phyloP scores from a whole-genome alignment of 1,139 yeast species.

The Martiniozyma asiatica region DNA sequence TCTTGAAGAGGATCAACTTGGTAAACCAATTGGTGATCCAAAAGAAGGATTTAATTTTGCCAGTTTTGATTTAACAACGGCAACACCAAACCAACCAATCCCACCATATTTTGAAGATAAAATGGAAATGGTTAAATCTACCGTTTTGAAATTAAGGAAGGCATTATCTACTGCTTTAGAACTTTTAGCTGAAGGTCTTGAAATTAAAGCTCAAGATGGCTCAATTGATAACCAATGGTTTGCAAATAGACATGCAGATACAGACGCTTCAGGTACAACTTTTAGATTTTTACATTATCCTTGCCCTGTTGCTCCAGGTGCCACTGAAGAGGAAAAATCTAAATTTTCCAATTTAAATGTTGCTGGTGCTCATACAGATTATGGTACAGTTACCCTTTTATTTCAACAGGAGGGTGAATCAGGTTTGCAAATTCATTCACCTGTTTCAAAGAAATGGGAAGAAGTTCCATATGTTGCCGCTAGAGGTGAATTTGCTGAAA shows the following conservation, averaged over 20 bases:
- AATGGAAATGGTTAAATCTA: conserved; percentile 20
- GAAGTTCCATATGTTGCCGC: conserved; percentile 38
- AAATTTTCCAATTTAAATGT: conserved; percentile 20
- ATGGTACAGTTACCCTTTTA: conserved; percentile 41
- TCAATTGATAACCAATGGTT: conserved; percentile 32
- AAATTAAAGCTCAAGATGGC: conserved; percentile 31
- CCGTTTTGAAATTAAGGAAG: conserved; percentile 29
- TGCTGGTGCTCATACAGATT: conserved; percentile 53
- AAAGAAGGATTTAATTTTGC: conserved; percentile 32
- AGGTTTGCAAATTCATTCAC: conserved; percentile 44
- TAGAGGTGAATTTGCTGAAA: conserved; percentile 19
- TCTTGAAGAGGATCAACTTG: conserved; percentile 33
- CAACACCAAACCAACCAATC: conserved; percentile 26
- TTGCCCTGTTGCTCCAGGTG: conserved; percentile 29
- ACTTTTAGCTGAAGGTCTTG: conserved; percentile 36
- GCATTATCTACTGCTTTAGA: conserved; percentile 30
- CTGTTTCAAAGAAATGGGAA: conserved; percentile 36
- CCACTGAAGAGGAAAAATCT: conserved; percentile 27
- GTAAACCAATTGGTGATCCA: conserved; percentile 40
- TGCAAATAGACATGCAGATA: conserved; percentile 30
- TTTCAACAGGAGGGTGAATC: conserved; percentile 27
- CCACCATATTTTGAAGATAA: conserved; percentile 32
- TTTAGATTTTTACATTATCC: conserved; percentile 44
- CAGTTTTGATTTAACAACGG: conserved; percentile 29
- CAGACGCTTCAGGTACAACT: conserved; percentile 36